phyloP scores from a whole-genome alignment of 768 basidiomycete genomes.

The Leccinum broughii region DNA sequence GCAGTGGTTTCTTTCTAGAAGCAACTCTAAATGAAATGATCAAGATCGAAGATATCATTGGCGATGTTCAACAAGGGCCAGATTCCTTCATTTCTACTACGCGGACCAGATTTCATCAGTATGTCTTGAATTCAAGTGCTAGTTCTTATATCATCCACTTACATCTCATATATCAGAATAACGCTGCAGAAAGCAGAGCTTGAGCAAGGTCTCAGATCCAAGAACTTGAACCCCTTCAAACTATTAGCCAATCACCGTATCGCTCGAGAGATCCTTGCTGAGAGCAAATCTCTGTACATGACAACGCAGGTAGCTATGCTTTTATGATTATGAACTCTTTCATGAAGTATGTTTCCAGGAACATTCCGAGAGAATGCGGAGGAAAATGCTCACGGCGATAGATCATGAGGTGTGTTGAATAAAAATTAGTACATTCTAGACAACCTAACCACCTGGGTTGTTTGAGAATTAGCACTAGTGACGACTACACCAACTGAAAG shows the following conservation, averaged over 20 bases:
- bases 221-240: constrained; percentile 9
- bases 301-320: constrained; percentile 6
- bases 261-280: constrained; percentile 2
- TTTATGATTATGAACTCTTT: neutral
- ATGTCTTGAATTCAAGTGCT: neutral
- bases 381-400: neutral
- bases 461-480: too few relatives aligned
- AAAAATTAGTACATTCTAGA: too few relatives aligned
- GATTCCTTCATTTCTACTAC: neutral
- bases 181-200: neutral
- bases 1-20: constrained; percentile 11
- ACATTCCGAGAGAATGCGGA: constrained; percentile 9
- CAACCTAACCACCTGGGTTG: too few relatives aligned
- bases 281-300: constrained; percentile 2
- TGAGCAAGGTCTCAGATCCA: constrained; percentile 3
- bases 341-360: neutral
- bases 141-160: too few relatives aligned
- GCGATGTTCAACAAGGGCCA: neutral
- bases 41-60: neutral
- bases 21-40: constrained; percentile 11
- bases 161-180: too few relatives aligned
- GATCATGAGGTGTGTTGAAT: too few relatives aligned
- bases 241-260: constrained; percentile 1
- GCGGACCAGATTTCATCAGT: constrained; percentile 7
- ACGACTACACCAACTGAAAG: neutral